These are phyloP conservation scores for Hyphodiscus sp. DNA, from an alignment of 2,329 filamentous ascomycete species.

Conservation along the genomic window DNA sequence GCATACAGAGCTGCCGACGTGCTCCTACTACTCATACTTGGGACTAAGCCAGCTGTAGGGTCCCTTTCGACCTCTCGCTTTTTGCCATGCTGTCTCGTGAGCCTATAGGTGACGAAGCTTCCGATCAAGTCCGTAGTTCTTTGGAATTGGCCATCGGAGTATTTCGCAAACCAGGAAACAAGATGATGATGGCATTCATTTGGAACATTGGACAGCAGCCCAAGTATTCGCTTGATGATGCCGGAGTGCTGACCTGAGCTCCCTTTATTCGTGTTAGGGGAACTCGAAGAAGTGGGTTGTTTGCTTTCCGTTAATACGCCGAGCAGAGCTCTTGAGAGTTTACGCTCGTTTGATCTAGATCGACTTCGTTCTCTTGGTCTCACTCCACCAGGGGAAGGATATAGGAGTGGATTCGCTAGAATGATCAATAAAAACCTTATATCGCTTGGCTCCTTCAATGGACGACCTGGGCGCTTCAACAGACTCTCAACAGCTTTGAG, in stretches of 20 bases:
- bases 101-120: slow-evolving; percentile 74
- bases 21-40: slow-evolving; percentile 58
- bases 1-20: slow-evolving; percentile 66
- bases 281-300: slow-evolving; percentile 5
- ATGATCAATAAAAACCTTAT: slow-evolving; percentile 73
- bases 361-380: slow-evolving; percentile 6
- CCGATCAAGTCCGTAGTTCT: slow-evolving; percentile 70
- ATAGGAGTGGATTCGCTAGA: slow-evolving; percentile 70
- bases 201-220: slow-evolving; percentile 69
- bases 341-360: slow-evolving; percentile 15
- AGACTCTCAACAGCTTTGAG: slow-evolving; percentile 74
- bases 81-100: slow-evolving; percentile 65
- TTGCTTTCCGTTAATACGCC: background rate
- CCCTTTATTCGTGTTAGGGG: slow-evolving; percentile 15
- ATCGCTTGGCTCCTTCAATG: slow-evolving; percentile 61
- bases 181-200: slow-evolving; percentile 71
- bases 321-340: background rate
- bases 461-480: slow-evolving; percentile 70
- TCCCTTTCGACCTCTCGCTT: slow-evolving; percentile 54
- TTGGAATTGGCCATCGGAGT: slow-evolving; percentile 61
- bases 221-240: slow-evolving; percentile 78
- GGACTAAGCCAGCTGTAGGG: slow-evolving; percentile 61
- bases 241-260: slow-evolving; percentile 65
- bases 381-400: slow-evolving; percentile 33
- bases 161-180: slow-evolving; percentile 70